Evolutionary conservation across 441 rosid species (phyloP).

Genomic region (Pelargonium myrrhifolium): DNA sequence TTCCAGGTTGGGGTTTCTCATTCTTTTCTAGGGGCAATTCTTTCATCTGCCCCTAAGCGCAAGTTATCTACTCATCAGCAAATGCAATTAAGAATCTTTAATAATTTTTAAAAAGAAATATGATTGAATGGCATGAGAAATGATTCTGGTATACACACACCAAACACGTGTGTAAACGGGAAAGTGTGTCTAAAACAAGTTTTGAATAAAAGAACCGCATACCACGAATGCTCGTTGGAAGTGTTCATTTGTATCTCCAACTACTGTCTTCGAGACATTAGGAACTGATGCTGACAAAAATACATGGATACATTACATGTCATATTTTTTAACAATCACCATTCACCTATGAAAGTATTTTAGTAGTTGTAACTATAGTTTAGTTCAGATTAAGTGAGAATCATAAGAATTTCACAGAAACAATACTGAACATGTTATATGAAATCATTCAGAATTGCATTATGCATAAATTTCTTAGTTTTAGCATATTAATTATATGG

Average conservation of each 20-base stretch:
- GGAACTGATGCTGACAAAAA: slow-evolving; percentile 34
- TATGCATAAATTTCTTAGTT: neutral
- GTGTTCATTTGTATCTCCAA: slow-evolving; percentile 47
- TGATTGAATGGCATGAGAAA: neutral
- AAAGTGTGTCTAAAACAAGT: neutral
- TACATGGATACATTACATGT: slow-evolving; percentile 11
- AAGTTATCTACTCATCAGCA: slow-evolving; percentile 9
- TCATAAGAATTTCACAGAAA: too few relatives aligned
- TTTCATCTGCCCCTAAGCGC: slow-evolving; percentile 38
- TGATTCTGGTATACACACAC: neutral
- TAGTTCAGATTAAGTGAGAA: slow-evolving; percentile 1
- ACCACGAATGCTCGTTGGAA: slow-evolving; percentile 45
- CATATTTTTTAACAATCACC: slow-evolving; percentile 1
- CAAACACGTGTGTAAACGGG: neutral
- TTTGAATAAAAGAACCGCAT: slow-evolving; percentile 12
- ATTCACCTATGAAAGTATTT: neutral
- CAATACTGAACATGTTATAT: neutral
- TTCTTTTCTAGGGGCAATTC: slow-evolving; percentile 45
- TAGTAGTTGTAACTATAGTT: neutral
- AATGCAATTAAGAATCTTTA: slow-evolving; percentile 7
- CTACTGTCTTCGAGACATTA: slow-evolving; percentile 23
- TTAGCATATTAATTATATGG: slow-evolving; percentile 2
- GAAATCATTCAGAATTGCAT: neutral
- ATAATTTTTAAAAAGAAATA: neutral
- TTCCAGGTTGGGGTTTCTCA: slow-evolving; percentile 26